Evolutionary conservation across 768 basidiomycete genomes (phyloP).

Genomic region (Trametes sanguinea): DNA sequence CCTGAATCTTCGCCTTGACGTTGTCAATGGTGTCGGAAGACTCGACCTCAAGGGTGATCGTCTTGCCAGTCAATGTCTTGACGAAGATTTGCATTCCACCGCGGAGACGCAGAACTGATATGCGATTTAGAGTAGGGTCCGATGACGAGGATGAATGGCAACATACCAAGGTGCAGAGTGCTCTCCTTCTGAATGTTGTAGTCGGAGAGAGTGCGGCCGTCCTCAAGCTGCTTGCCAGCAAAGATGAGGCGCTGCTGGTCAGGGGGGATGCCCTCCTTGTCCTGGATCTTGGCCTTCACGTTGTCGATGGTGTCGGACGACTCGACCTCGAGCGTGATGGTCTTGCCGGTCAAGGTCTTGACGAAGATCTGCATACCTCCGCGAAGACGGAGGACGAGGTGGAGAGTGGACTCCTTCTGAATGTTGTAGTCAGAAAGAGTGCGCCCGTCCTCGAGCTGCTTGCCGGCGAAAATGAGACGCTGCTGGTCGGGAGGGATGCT

Average conservation of each 20-base stretch:
- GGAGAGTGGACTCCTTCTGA: constrained; percentile 94
- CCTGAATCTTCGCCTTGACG: constrained; percentile 36
- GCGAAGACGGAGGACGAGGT: constrained; percentile 46
- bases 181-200: constrained; percentile 92
- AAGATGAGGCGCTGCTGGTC: constrained; percentile 40
- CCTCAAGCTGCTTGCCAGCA: constrained; percentile 55
- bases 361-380: constrained; percentile 40
- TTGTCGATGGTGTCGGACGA: constrained; percentile 39
- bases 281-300: constrained; percentile 39
- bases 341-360: constrained; percentile 39
- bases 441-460: constrained; percentile 93
- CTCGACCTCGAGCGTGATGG: constrained; percentile 40
- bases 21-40: constrained; percentile 37
- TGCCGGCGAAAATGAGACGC: constrained; percentile 94
- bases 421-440: constrained; percentile 90
- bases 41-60: constrained; percentile 57
- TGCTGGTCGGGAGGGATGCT: constrained; percentile 85
- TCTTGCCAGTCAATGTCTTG: constrained; percentile 54
- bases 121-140: background rate
- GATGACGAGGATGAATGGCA: background rate
- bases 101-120: constrained; percentile 73
- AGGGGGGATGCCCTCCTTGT: constrained; percentile 40
- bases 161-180: constrained; percentile 63
- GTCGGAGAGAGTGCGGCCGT: constrained; percentile 48
- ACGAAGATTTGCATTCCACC: constrained; percentile 77